Evolutionary conservation across 208 protist species (phyloP).

Genomic region (Spironucleus salmonicida): DNA sequence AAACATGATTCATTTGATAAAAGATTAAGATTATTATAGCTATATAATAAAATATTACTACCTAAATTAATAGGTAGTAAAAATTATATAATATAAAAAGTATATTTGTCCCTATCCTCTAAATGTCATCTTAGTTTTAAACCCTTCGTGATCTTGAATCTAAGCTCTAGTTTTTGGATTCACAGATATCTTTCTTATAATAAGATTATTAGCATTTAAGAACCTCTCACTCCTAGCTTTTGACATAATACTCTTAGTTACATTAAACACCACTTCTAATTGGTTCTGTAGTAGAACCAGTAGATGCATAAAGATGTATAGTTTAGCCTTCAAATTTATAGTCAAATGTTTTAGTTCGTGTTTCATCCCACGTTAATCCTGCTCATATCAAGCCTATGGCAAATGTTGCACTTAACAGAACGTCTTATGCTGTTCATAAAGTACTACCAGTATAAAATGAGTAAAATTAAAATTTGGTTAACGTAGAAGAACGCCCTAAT

Average conservation of each 20-base stretch:
- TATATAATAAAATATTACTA: no score
- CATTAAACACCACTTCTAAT: constrained; percentile 6
- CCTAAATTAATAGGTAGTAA: no score
- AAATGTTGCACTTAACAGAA: not conserved
- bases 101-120: no score
- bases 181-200: not conserved
- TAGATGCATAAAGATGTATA: not conserved
- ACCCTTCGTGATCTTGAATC: not conserved
- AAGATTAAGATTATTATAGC: no score
- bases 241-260: not conserved
- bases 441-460: constrained; percentile 24
- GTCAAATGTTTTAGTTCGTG: constrained; percentile 9
- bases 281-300: constrained; percentile 1
- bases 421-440: not conserved
- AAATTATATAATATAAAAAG: no score
- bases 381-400: constrained; percentile 20
- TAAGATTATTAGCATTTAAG: constrained; percentile 1
- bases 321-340: not conserved
- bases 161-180: constrained; percentile 6
- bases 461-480: constrained; percentile 13
- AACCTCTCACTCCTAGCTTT: not conserved
- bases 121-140: constrained; percentile 6
- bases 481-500: not conserved
- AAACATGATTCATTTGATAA: no score
- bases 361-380: not conserved